Evolutionary conservation across 306 rosid genomes (phyloP).

Genomic region (Comarum palustre): DNA sequence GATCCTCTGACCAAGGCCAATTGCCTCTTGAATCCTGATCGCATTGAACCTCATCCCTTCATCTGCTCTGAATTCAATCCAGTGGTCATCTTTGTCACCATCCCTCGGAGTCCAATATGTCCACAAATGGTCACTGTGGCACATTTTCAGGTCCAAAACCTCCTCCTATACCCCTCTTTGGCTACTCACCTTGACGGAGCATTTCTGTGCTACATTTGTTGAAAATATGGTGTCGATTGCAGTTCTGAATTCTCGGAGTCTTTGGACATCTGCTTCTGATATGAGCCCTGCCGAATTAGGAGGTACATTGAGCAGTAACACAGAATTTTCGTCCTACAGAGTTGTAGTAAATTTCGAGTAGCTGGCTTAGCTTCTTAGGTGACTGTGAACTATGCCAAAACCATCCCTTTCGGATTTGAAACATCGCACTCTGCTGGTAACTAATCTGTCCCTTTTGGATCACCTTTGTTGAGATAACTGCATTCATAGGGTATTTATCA

Average conservation of each 20-base stretch:
- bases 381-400: slow-evolving; percentile 81
- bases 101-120: slow-evolving; percentile 73
- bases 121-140: slow-evolving; percentile 70
- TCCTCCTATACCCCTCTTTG: slow-evolving; percentile 49
- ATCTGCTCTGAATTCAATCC: slow-evolving; percentile 56
- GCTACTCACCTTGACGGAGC: slow-evolving; percentile 54
- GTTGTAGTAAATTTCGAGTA: slow-evolving; percentile 68
- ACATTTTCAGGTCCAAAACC: slow-evolving; percentile 71
- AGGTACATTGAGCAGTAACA: slow-evolving; percentile 74
- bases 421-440: slow-evolving; percentile 82
- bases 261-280: slow-evolving; percentile 45
- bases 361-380: slow-evolving; percentile 61
- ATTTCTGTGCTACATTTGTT: slow-evolving; percentile 47
- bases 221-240: slow-evolving; percentile 62
- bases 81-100: slow-evolving; percentile 37
- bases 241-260: slow-evolving; percentile 53
- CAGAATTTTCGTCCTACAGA: slow-evolving; percentile 78
- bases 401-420: slow-evolving; percentile 77
- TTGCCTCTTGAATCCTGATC: slow-evolving; percentile 81
- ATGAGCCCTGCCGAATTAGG: slow-evolving; percentile 70
- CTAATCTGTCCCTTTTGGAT: slow-evolving; percentile 72
- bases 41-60: slow-evolving; percentile 64
- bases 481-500: slow-evolving; percentile 14
- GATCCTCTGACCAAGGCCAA: slow-evolving; percentile 90
- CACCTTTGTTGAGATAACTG: slow-evolving; percentile 64